Conservation (phyloP, 345 rosid genomes). For the Erodium maritimum region DNA sequence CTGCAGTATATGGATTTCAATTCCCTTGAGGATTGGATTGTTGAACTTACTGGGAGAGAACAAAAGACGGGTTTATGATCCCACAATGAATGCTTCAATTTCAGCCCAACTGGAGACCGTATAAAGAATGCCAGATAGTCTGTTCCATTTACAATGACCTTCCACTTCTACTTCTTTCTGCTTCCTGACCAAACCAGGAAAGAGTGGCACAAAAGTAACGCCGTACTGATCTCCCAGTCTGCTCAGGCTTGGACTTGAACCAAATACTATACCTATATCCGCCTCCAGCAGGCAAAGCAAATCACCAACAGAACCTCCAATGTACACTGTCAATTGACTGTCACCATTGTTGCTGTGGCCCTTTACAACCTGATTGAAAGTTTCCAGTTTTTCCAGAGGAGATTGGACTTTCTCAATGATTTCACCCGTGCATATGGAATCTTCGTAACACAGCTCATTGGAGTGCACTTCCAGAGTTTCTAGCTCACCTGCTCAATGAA, state of each 20-base stretch:
- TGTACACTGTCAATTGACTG: slow-evolving; percentile 38
- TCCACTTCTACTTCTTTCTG: slow-evolving; percentile 47
- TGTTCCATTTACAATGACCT: slow-evolving; percentile 46
- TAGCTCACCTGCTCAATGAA: slow-evolving; percentile 40
- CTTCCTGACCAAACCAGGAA: slow-evolving; percentile 53
- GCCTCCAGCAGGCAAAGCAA: slow-evolving; percentile 86
- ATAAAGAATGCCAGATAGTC: slow-evolving; percentile 62
- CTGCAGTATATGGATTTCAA: background rate
- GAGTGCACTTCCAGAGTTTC: slow-evolving; percentile 54
- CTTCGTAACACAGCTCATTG: slow-evolving; percentile 59
- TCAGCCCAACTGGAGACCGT: slow-evolving; percentile 89
- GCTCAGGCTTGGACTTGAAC: slow-evolving; percentile 74
- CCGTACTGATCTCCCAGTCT: slow-evolving; percentile 73
- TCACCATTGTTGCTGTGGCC: slow-evolving; percentile 20
- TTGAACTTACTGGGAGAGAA: background rate
- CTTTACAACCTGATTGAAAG: slow-evolving; percentile 39
- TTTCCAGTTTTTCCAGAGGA: slow-evolving; percentile 61
- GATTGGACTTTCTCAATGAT: slow-evolving; percentile 57
- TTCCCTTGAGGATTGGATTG: background rate
- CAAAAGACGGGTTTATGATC: slow-evolving; percentile 8
- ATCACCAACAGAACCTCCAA: slow-evolving; percentile 90
- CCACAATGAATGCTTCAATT: slow-evolving; percentile 79
- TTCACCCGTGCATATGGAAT: slow-evolving; percentile 70
- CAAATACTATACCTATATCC: slow-evolving; percentile 82
- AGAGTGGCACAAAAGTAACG: slow-evolving; percentile 74